These are phyloP conservation scores for Cenchrus fungigraminus DNA, from an alignment of 176 grass and related monocot species.

Conservation along the genomic window DNA sequence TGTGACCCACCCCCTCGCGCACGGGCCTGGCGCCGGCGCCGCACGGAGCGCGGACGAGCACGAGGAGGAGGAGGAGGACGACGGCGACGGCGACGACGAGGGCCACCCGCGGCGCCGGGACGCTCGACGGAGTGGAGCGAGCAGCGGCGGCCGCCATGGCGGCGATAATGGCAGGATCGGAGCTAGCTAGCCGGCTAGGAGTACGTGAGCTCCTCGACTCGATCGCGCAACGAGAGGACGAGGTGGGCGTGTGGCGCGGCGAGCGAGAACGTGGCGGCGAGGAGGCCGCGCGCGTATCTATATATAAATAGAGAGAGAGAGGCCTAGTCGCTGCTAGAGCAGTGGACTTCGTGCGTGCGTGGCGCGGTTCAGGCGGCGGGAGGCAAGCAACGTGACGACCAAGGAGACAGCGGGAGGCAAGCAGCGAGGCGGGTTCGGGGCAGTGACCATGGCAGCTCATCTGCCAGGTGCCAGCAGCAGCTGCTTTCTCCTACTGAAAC, in stretches of 20 bases:
- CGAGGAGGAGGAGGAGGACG: neutral
- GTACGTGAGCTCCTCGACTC: no score
- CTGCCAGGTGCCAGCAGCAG: no score
- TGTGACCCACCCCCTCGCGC: neutral
- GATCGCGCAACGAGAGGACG: neutral
- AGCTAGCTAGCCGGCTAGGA: neutral
- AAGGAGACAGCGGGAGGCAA: no score
- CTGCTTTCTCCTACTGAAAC: no score
- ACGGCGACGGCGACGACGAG: neutral
- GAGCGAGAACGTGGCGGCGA: neutral
- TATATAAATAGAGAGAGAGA: neutral
- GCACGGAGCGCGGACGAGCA: conserved; percentile 4
- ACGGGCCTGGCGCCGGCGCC: conserved; percentile 26
- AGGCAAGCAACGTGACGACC: neutral
- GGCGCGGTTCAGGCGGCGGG: neutral
- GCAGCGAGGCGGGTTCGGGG: no score
- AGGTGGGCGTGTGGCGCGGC: neutral
- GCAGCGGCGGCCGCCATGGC: neutral
- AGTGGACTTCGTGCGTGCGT: neutral
- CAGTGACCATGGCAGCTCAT: no score
- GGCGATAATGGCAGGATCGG: neutral
- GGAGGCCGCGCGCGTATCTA: neutral
- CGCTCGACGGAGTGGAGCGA: neutral
- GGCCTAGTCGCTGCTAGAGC: neutral
- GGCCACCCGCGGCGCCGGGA: neutral